Percentiles rank a stretch among this genome's conserved stretches.
These are phyloP conservation scores for Suillus paluster DNA, from an alignment of 768 basidiomycete species.

Conservation along the genomic window DNA sequence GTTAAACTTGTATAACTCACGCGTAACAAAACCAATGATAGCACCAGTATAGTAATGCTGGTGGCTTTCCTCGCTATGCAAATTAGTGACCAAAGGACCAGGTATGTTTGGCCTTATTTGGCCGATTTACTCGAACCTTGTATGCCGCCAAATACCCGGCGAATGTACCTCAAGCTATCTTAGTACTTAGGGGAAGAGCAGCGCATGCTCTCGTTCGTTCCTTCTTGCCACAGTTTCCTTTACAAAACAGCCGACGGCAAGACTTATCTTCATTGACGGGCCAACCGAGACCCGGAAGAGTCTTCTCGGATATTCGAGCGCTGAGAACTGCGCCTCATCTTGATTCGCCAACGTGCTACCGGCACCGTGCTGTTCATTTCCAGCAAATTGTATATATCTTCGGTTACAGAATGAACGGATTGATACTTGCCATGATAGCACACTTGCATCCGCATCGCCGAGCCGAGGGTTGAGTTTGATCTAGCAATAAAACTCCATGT, in stretches of 20 bases:
- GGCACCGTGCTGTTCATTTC: constrained; percentile 4
- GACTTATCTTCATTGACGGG: no score
- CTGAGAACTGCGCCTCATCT: background rate
- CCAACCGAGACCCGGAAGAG: background rate
- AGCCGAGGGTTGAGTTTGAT: constrained; percentile 18
- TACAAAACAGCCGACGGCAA: background rate
- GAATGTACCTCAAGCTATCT: background rate
- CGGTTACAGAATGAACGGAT: background rate
- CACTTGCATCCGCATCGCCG: constrained; percentile 17
- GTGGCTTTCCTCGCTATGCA: background rate
- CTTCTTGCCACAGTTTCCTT: background rate
- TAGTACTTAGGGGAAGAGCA: background rate
- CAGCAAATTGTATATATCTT: background rate
- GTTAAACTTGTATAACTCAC: background rate
- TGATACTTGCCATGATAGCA: constrained; percentile 13
- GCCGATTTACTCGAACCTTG: background rate
- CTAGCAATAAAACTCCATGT: constrained; percentile 16
- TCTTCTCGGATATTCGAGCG: background rate
- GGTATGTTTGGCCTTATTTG: background rate
- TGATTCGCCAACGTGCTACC: constrained; percentile 3
- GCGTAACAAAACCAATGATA: background rate
- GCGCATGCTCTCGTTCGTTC: background rate
- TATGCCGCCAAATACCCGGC: no score
- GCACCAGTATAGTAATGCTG: background rate
- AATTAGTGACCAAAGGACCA: background rate